phyloP scores from a whole-genome alignment of 2,329 filamentous ascomycete genomes.

The Pseudopyricularia cyperi region DNA sequence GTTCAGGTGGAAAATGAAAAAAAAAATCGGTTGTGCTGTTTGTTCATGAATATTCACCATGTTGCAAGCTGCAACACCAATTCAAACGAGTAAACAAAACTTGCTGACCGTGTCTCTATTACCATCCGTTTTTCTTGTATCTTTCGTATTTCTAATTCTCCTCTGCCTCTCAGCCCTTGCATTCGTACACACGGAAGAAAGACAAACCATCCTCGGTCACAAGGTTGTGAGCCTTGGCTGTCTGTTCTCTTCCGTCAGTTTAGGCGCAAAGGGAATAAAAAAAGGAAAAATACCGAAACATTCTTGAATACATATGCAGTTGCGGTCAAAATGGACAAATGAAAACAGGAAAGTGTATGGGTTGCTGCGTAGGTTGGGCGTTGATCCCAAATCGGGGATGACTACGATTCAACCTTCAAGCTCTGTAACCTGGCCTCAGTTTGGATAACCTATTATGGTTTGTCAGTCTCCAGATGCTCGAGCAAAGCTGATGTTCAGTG shows the following conservation, averaged over 20 bases:
- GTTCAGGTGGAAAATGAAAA: background rate
- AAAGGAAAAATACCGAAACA: background rate
- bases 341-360: background rate
- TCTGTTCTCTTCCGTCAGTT: background rate
- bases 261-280: background rate
- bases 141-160: background rate
- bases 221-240: background rate
- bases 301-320: background rate
- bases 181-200: background rate
- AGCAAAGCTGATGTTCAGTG: background rate
- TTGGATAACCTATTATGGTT: constrained; percentile 59
- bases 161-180: background rate
- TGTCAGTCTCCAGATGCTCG: too few species aligned
- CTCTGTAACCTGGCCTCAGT: constrained; percentile 84
- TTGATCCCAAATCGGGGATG: background rate
- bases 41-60: too few species aligned
- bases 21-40: background rate
- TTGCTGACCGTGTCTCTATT: background rate
- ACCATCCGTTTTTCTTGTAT: background rate
- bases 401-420: constrained; percentile 59
- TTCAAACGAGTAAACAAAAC: background rate
- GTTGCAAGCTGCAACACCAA: background rate
- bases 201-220: background rate
- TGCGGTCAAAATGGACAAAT: background rate
- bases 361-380: background rate